Conservation (phyloP, 1,284 basidiomycete genomes). For the Microbotryum lychnidis-dioicae region DNA sequence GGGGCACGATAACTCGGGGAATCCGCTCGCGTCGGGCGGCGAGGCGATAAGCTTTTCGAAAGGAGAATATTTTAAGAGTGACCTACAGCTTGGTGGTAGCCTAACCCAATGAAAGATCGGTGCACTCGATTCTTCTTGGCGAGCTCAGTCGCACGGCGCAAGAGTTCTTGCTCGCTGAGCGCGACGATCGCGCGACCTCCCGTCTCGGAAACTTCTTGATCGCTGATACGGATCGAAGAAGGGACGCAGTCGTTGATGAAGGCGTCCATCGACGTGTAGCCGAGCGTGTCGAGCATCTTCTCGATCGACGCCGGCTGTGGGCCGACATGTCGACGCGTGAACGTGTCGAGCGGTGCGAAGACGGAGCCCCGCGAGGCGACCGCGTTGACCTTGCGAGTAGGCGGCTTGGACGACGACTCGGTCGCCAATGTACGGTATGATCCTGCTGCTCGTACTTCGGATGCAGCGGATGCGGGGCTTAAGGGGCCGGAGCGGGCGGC, state of each 20-base stretch:
- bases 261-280: constrained; percentile 75
- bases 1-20: neutral
- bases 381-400: too few relatives aligned
- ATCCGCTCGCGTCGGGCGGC: neutral
- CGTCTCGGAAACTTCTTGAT: constrained; percentile 55
- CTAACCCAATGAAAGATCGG: constrained; percentile 96
- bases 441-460: too few relatives aligned
- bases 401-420: too few relatives aligned
- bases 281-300: constrained; percentile 69
- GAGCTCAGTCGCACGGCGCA: constrained; percentile 64
- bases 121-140: constrained; percentile 69
- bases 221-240: constrained; percentile 60
- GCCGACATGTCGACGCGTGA: constrained; percentile 79
- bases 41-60: neutral
- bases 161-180: constrained; percentile 79
- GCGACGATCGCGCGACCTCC: constrained; percentile 52
- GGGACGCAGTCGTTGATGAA: constrained; percentile 78
- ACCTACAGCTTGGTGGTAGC: constrained; percentile 71
- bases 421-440: too few relatives aligned
- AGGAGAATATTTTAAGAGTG: too few relatives aligned
- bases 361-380: constrained; percentile 40
- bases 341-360: constrained; percentile 71
- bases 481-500: too few relatives aligned
- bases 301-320: constrained; percentile 67
- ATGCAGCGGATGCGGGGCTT: too few relatives aligned